Base-by-base conservation (phyloP, 331 rosid genomes). In the Telfairia occidentalis region DNA sequence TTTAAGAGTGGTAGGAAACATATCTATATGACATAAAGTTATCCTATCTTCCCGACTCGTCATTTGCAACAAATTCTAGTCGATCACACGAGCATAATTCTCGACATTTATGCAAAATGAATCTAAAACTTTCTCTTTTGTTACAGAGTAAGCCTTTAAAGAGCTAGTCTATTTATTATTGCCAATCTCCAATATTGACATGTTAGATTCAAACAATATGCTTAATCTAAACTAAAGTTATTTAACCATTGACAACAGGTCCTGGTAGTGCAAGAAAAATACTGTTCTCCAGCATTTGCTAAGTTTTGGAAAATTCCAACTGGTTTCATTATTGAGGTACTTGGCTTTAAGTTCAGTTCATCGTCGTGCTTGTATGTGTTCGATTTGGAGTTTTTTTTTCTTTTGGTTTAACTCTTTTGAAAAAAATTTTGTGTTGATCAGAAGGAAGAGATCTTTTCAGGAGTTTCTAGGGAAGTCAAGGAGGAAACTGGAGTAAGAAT, bases 261-360 rank as follows among this genome's bases (percentile, higher is more conserved):
- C 45, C 96, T 94, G 77, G 98, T 91, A 2, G 98, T 94, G 26
- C 97, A 94, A 90, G 98, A 91, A 84, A 91, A 86, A 71, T 90
- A 91, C 18, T 87, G 92, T 71, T 80, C 82, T 53, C 83, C 97
- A 2, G 37, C 83, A 37, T 81, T 71, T 26, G 75, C 48, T 57
- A 92, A 90, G 61, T 88, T 91, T 60, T 94, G 98, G 98, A 94
- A 94, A 86, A 91, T 94, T 49, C 98, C 98, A 46, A 94, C 98
- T 21, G 98, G 98, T 24, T 94, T 91, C 79, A 86, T 94, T 82
- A 87, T 83, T 29, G 96, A 91, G 98, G 98, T 94, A 84, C 37
- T 38, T 52, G 52, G 55, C 23, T 81, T 63, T 60, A 28, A 3
- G 7, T 46, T 28, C 50, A 52, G 46, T 11, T 49, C 13, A 5